Base-by-base conservation (phyloP, 2,329 filamentous ascomycete genomes). In the Geosmithia flava region DNA sequence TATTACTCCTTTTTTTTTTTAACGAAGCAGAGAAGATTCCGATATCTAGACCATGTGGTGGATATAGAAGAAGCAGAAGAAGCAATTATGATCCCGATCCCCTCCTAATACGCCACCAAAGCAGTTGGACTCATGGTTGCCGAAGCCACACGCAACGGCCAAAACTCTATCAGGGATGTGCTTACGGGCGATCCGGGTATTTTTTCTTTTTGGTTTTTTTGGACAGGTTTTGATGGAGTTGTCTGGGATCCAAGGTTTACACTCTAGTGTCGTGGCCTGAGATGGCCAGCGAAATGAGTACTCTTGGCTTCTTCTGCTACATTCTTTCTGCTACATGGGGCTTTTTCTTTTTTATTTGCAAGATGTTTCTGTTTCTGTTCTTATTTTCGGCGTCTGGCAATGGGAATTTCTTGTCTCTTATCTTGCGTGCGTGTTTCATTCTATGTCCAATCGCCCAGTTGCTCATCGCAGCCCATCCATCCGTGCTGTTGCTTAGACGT, bases 341-440 rank as follows among this genome's bases (percentile, higher is more conserved):
- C 15, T 17, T 13, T 13, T 46, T 47, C 42, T 47, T 29, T 10
- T 27, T 11, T 11, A 20, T 46, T 45, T 37, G 23, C 46, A 47
- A 47, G n/a, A 47, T 40, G 37, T n/a, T 19, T 47, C 17, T n/a
- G 20, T 29, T 45, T 27, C 23, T 27, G 23, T 41, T 42, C 42
- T 48, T 30, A 27, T 45, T 13, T 17, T 48, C 40, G 47, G 47
- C 47, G 47, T 49, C 43, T 49, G 47, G 47, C 47, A 49, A 46
- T 42, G 30, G 30, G 42, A 20, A 46, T 45, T 48, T 46, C 23
- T 33, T 45, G 43, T 44, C 45, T 49, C 43, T 46, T 37, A 11
- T 16, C 13, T 37, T 37, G 33, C 33, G 10, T 37, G 33, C 11
- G 29, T 37, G 33, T 37, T 37, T 37, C 19, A 41, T 41, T 42